Evolutionary conservation across 768 basidiomycete genomes (phyloP).

Genomic region (Crepidotus variabilis): DNA sequence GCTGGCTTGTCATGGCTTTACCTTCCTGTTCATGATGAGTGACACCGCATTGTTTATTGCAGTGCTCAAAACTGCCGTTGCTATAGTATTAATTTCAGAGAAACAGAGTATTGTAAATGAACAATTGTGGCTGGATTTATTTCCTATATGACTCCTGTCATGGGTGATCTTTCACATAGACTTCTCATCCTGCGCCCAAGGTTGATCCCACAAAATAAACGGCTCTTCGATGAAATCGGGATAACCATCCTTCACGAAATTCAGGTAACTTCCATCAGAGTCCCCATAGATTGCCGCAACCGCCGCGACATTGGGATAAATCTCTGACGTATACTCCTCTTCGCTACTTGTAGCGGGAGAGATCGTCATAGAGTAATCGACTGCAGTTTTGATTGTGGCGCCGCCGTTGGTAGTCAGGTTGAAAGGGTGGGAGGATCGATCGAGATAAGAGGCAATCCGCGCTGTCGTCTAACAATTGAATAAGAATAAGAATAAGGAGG

Average conservation of each 20-base stretch:
- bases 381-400: conserved; percentile 53
- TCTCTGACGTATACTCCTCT: conserved; percentile 32
- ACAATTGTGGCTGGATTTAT: too few species aligned
- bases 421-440: conserved; percentile 44
- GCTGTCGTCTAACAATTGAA: conserved; percentile 45
- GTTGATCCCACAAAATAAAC: conserved; percentile 54
- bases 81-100: too few species aligned
- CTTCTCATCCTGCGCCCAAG: conserved; percentile 10
- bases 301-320: conserved; percentile 55
- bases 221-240: conserved; percentile 39
- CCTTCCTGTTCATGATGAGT: too few species aligned
- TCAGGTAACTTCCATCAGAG: conserved; percentile 46
- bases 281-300: conserved; percentile 59
- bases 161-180: too few species aligned
- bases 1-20: too few species aligned
- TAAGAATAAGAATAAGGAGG: background rate
- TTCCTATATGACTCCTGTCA: too few species aligned
- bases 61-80: too few species aligned
- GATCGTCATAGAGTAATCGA: conserved; percentile 54
- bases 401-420: conserved; percentile 42
- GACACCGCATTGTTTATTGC: too few species aligned
- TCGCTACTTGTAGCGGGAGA: conserved; percentile 29
- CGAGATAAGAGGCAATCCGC: conserved; percentile 42
- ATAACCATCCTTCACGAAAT: conserved; percentile 36
- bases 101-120: too few species aligned